Conservation (phyloP, 192 early-diverging fungal species). For the Rhizophlyctis rosea region DNA sequence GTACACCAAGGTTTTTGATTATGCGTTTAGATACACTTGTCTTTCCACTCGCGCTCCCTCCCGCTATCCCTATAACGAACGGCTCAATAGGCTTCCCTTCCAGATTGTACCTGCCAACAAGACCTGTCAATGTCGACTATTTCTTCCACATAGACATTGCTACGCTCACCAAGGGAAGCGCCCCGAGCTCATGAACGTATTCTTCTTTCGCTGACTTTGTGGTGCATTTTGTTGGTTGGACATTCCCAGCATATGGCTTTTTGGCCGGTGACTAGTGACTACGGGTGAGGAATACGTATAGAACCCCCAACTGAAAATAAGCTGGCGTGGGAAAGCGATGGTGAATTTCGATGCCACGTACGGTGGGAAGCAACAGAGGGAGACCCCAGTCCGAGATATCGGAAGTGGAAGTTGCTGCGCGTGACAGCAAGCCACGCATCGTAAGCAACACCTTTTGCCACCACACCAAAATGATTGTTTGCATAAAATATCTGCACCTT, state of each 20-base stretch:
- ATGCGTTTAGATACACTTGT: slow-evolving; percentile 51
- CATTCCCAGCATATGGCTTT: slow-evolving; percentile 18
- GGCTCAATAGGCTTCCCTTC: slow-evolving; percentile 38
- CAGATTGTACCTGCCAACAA: slow-evolving; percentile 34
- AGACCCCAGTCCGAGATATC: too few relatives aligned
- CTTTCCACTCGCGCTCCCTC: slow-evolving; percentile 54
- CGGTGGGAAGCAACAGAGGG: too few relatives aligned
- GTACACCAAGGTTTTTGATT: slow-evolving; percentile 49
- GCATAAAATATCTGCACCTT: too few relatives aligned
- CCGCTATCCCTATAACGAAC: slow-evolving; percentile 57
- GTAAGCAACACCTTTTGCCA: too few relatives aligned
- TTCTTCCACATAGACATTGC: not conserved
- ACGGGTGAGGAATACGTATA: not conserved
- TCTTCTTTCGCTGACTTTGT: slow-evolving; percentile 16
- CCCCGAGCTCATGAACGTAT: slow-evolving; percentile 21
- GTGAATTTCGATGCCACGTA: too few relatives aligned
- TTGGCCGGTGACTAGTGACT: not conserved
- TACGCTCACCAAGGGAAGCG: slow-evolving; percentile 28
- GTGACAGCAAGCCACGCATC: too few relatives aligned
- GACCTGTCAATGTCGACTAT: not conserved
- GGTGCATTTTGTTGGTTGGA: slow-evolving; percentile 29
- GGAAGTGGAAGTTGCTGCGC: too few relatives aligned
- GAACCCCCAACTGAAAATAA: not conserved
- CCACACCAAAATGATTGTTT: too few relatives aligned
- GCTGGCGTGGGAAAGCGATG: not conserved